Conservation (phyloP, 202 grass and related monocot genomes). For the Carex arenaria region DNA sequence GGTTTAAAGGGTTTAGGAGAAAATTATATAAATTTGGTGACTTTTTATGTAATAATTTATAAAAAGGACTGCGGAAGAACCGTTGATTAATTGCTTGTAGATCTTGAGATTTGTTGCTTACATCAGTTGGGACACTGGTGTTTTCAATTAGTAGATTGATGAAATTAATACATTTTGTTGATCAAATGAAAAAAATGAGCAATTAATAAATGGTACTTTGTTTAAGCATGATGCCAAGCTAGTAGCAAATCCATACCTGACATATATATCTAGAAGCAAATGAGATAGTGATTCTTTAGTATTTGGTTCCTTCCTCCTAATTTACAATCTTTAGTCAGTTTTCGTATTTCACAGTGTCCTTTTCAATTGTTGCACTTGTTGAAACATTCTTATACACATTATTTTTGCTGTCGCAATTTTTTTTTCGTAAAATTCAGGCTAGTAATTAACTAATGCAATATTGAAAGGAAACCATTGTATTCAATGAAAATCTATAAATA, state of each 20-base stretch:
- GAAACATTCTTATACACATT: not conserved
- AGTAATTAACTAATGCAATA: not conserved
- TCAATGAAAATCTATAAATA: no score
- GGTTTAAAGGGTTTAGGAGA: slow-evolving; percentile 6
- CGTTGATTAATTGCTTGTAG: not conserved
- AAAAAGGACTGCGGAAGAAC: not conserved
- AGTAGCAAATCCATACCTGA: not conserved
- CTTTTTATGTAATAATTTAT: not conserved
- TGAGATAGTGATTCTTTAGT: not conserved
- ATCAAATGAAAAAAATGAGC: not conserved
- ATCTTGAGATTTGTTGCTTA: not conserved
- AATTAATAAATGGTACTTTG: not conserved
- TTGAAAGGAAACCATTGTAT: no score
- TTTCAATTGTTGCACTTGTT: not conserved
- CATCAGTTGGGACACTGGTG: not conserved
- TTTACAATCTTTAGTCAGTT: not conserved
- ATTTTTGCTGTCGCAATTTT: not conserved
- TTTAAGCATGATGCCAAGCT: not conserved
- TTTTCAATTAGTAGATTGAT: not conserved
- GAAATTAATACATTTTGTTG: not conserved
- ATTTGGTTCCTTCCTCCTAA: not conserved
- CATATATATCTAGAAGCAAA: not conserved
- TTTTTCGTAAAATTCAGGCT: not conserved
- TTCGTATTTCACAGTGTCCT: not conserved
- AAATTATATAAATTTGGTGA: not conserved